Evolutionary conservation across 1,139 yeast species (phyloP), one percentile per base, ranked within the genome.

Genomic region (Candida albicans): DNA sequence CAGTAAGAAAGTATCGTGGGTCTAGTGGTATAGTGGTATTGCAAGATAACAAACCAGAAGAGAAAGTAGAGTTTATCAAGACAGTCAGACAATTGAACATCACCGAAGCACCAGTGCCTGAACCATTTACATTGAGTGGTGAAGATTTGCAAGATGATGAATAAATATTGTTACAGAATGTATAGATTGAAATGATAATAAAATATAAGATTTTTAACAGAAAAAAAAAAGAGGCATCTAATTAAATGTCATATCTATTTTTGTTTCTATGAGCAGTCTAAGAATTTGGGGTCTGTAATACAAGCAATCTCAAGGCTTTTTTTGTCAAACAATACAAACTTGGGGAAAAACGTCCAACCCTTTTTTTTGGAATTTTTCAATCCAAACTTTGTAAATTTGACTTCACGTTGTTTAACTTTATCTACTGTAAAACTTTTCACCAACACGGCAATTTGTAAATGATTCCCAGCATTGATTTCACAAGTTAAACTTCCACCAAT

Each of bases 91-190:
- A 90, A 64, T 73, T 80, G 60, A 86, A 82, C 59, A 76, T 81
- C 49, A 84, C 82, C 27, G 95, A 89, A 56, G 98, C 98, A 0
- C 96, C 98, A 40, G 57, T 90, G 41, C 98, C 98, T 29, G 84
- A 85, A 53, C 95, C 97, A 43, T 93, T 93, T 61, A 74, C 73
- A 10, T 81, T 82, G 56, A 68, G 70, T 50, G 80, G 75, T n/a
- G 79, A 71, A 40, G 81, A 77, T 51, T 67, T 73, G 52, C 64
- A 68, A 46, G 68, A 68, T 45, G 73, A 68, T 25, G 41, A 25
- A 25, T 15, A 18, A 10, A 25, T 28, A 14, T 4, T 10, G 7
- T 8, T 1, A 24, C 14, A 10, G 8, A 24, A 10, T 35, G 12
- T 10, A 35, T 14, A 27, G 29, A 27, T 14, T 10, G 25, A 14